A percentile compares a stretch with the other conserved stretches of the same genome.
phyloP scores from a whole-genome alignment of 2,329 filamentous ascomycete species.

The Ophiostoma ulmi region DNA sequence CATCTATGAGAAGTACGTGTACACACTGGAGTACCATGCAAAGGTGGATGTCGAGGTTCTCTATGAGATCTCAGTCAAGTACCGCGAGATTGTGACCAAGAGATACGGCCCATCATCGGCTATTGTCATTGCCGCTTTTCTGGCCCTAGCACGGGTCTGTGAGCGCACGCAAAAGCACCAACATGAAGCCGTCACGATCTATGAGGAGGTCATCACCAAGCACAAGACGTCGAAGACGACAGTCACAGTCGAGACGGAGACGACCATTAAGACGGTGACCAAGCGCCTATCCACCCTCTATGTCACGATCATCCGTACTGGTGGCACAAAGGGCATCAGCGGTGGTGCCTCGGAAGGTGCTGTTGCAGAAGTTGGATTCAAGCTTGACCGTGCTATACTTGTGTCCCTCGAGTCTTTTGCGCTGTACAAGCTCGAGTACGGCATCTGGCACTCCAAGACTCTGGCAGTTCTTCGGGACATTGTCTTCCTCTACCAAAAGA shows the following conservation, averaged over 20 bases:
- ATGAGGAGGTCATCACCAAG: slow-evolving; percentile 43
- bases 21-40: slow-evolving; percentile 42
- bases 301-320: slow-evolving; percentile 38
- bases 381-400: slow-evolving; percentile 37
- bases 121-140: slow-evolving; percentile 34
- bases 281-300: slow-evolving; percentile 47
- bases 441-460: slow-evolving; percentile 44
- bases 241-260: slow-evolving; percentile 35
- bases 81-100: slow-evolving; percentile 42
- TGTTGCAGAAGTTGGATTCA: slow-evolving; percentile 31
- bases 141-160: slow-evolving; percentile 43
- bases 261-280: slow-evolving; percentile 43
- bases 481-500: slow-evolving; percentile 39
- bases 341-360: slow-evolving; percentile 29
- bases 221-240: slow-evolving; percentile 36
- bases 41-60: slow-evolving; percentile 41
- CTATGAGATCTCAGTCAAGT: slow-evolving; percentile 45
- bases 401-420: slow-evolving; percentile 42
- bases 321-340: slow-evolving; percentile 31
- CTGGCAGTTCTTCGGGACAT: slow-evolving; percentile 42
- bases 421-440: slow-evolving; percentile 40
- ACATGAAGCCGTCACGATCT: slow-evolving; percentile 43
- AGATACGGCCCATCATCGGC: slow-evolving; percentile 34
- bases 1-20: slow-evolving; percentile 44
- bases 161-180: slow-evolving; percentile 41